Conservation (phyloP, 2,329 filamentous ascomycete genomes). For the Teratosphaeria pseudoeucalypti region DNA sequence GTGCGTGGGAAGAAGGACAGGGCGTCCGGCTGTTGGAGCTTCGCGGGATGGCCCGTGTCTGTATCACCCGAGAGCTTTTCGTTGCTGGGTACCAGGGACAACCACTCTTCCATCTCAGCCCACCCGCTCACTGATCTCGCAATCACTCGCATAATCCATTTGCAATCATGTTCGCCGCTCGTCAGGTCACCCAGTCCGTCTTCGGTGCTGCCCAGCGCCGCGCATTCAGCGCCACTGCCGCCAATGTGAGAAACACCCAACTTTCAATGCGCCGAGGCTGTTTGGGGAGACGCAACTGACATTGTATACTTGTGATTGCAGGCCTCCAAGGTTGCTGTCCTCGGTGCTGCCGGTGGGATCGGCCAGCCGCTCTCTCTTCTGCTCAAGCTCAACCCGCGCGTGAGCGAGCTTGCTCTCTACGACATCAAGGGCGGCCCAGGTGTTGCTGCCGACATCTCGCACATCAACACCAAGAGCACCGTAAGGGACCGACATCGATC, state of each 20-base stretch:
- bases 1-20: background rate
- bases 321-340: constrained; percentile 95
- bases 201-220: constrained; percentile 42
- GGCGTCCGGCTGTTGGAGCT: background rate
- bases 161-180: constrained; percentile 60
- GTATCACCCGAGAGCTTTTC: background rate
- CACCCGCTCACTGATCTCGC: background rate
- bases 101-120: background rate
- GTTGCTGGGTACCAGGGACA: background rate
- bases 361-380: constrained; percentile 95
- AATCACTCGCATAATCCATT: background rate
- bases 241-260: constrained; percentile 33
- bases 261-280: background rate
- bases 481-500: constrained; percentile 24
- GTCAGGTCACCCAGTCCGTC: constrained; percentile 31
- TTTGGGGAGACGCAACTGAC: background rate
- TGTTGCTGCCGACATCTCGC: constrained; percentile 94
- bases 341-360: constrained; percentile 95
- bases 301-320: constrained; percentile 32
- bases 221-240: constrained; percentile 43
- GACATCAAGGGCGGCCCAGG: constrained; percentile 92
- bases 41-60: background rate
- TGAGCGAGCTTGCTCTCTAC: constrained; percentile 90
- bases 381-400: constrained; percentile 95
- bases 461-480: constrained; percentile 97